Evolutionary conservation across 2,329 filamentous ascomycete genomes (phyloP).

Genomic region (Drechslera avenae): DNA sequence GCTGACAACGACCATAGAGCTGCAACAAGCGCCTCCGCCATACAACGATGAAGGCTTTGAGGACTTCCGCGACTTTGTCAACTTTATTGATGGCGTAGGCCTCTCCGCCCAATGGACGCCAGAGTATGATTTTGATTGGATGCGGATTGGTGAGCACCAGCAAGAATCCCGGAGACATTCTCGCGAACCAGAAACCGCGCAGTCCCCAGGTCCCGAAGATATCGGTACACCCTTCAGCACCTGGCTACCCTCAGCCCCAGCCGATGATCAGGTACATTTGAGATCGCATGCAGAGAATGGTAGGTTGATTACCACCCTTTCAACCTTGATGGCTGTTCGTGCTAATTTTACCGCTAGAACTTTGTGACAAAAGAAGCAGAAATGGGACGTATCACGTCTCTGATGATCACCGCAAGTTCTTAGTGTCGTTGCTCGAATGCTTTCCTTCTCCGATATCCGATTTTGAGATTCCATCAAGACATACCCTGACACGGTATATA

Average conservation of each 20-base stretch:
- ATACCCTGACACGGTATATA: slow-evolving; percentile 39
- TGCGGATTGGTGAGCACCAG: slow-evolving; percentile 25
- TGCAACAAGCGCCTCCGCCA: slow-evolving; percentile 7
- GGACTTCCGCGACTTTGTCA: slow-evolving; percentile 41
- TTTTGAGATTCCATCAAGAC: slow-evolving; percentile 39
- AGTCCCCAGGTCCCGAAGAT: slow-evolving; percentile 32
- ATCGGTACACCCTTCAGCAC: slow-evolving; percentile 40
- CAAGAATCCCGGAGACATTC: slow-evolving; percentile 27
- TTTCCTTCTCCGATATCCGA: slow-evolving; percentile 29
- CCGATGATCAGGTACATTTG: slow-evolving; percentile 34
- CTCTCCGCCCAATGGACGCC: slow-evolving; percentile 40
- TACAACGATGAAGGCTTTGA: slow-evolving; percentile 35
- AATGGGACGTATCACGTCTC: slow-evolving; percentile 35
- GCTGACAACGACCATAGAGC: slow-evolving; percentile 7
- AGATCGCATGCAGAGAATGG: slow-evolving; percentile 25
- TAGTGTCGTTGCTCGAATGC: slow-evolving; percentile 23
- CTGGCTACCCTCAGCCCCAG: slow-evolving; percentile 38
- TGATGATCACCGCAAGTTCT: slow-evolving; percentile 32
- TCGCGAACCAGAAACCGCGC: slow-evolving; percentile 19
- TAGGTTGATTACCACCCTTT: slow-evolving; percentile 1
- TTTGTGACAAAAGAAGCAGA: slow-evolving; percentile 21
- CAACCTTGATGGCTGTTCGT: not conserved
- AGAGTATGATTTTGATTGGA: slow-evolving; percentile 38
- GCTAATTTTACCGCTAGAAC: slow-evolving; percentile 14
- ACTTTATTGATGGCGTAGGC: slow-evolving; percentile 42